These are phyloP conservation scores for Cercospora sp. DNA, from an alignment of 2,329 filamentous ascomycete species.

Conservation along the genomic window DNA sequence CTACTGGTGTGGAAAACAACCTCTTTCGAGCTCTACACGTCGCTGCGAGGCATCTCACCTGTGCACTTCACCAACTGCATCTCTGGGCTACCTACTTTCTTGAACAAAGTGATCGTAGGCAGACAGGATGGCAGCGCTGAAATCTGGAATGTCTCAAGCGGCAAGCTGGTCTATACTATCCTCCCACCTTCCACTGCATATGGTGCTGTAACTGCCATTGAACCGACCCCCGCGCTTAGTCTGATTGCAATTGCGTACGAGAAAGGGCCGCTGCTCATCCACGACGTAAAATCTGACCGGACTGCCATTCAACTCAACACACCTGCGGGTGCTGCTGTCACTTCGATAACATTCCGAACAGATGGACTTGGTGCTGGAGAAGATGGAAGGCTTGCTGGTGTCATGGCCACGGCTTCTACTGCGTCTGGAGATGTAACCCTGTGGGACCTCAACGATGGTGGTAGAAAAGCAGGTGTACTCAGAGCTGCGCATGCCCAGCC, in stretches of 20 bases:
- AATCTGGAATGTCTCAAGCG: slow-evolving; percentile 96
- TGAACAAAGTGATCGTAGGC: slow-evolving; percentile 94
- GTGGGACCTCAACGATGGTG: slow-evolving; percentile 92
- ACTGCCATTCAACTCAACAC: slow-evolving; percentile 61
- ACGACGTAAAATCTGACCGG: slow-evolving; percentile 78
- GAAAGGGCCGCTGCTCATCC: slow-evolving; percentile 74
- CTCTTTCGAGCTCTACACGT: slow-evolving; percentile 87
- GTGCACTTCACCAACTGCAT: slow-evolving; percentile 72
- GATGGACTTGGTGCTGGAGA: slow-evolving; percentile 86
- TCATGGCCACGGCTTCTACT: slow-evolving; percentile 87
- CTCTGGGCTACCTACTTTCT: slow-evolving; percentile 85
- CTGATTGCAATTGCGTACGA: slow-evolving; percentile 86
- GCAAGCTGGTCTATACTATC: slow-evolving; percentile 86
- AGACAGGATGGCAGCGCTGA: slow-evolving; percentile 86
- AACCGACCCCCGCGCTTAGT: slow-evolving; percentile 80
- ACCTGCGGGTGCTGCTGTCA: slow-evolving; percentile 64
- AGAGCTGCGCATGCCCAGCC: slow-evolving; percentile 85
- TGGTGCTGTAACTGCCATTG: slow-evolving; percentile 81
- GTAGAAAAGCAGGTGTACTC: slow-evolving; percentile 80
- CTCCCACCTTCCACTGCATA: slow-evolving; percentile 70
- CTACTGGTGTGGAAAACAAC: slow-evolving; percentile 87
- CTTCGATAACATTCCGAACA: slow-evolving; percentile 84
- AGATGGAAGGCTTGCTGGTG: slow-evolving; percentile 79
- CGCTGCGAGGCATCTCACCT: slow-evolving; percentile 62
- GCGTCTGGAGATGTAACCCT: slow-evolving; percentile 86